Base-by-base conservation (phyloP, 768 basidiomycete species). In the Trametes coccinea region DNA sequence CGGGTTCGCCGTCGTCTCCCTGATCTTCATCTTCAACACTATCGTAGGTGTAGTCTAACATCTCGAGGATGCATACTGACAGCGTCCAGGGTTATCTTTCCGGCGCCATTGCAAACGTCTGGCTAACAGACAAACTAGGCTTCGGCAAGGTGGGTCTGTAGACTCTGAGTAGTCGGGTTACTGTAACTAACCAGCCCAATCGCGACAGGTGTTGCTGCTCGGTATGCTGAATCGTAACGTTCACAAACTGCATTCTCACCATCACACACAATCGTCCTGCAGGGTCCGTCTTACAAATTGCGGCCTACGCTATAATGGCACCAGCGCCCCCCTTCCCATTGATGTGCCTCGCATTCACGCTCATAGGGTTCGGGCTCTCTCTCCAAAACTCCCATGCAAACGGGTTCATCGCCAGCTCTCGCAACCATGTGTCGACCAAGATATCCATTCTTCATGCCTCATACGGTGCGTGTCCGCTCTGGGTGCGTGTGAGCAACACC, bases 351-450 rank as follows among this genome's bases (percentile, higher is more conserved):
- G 78, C 73, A 3, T 82, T 77, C 63, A 67, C 69, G 8, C 59
- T 85, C 43, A 76, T 75, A 4, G 86, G 86, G 5, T 75, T 84
- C 33, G 85, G 84, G 2, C 64, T 79, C 11, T 61, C 73, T n/a
- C 61, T 72, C 34, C 65, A 89, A 82, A 85, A 88, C 60, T 87
- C 89, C 0, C 88, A 89, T 75, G 81, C 87, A 2, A 89, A 88
- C 66, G 87, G 85, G 6, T 91, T 82, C 63, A 82, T 90, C 11
- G 88, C 86, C 3, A 78, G 75, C 47, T 74, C 89, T 10, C 79
- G 79, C 60, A 73, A 80, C n/a, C 79, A 84, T 43, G 70, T 83
- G 0, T 79, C 84, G 61, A 70, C 74, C 0, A 90, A 88, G 69
- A 87, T 93, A 81, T 84, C 88, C 7, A 43, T 91, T 33, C 67